Conservation (phyloP, 2,329 filamentous ascomycete genomes). For the Penicillium sp. region DNA sequence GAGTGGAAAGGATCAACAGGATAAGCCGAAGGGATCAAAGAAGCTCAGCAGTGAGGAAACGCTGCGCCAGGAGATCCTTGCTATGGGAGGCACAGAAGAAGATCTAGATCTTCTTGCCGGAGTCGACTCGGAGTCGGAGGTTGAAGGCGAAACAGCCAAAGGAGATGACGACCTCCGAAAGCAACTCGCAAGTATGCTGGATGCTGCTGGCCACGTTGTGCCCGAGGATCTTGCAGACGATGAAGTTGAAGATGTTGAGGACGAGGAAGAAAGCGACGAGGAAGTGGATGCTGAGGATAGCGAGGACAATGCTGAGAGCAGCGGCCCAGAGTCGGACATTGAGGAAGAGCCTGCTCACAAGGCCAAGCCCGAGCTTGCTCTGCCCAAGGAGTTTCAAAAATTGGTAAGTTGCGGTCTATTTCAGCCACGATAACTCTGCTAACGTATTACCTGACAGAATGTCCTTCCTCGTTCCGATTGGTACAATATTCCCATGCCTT, state of each 20-base stretch:
- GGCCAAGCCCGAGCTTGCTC: constrained; percentile 20
- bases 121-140: constrained; percentile 49
- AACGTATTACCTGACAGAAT: constrained; percentile 41
- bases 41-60: constrained; percentile 30
- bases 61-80: constrained; percentile 47
- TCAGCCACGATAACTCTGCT: constrained; percentile 23
- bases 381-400: constrained; percentile 40
- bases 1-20: constrained; percentile 21
- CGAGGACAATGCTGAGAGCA: constrained; percentile 28
- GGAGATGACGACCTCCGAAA: constrained; percentile 43
- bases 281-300: constrained; percentile 30
- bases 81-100: constrained; percentile 52
- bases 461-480: constrained; percentile 67
- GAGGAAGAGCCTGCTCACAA: constrained; percentile 29
- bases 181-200: constrained; percentile 38
- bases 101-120: constrained; percentile 49
- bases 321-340: constrained; percentile 27
- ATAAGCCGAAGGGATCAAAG: constrained; percentile 13
- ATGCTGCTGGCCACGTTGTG: constrained; percentile 39
- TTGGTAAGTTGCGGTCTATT: constrained; percentile 28
- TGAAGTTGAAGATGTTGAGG: constrained; percentile 30
- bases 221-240: constrained; percentile 35
- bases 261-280: constrained; percentile 40
- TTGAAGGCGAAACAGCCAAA: constrained; percentile 38
- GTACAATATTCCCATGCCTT: constrained; percentile 61